Conservation (phyloP, 1,139 yeast genomes). For the Oligophagozyma castellii region DNA sequence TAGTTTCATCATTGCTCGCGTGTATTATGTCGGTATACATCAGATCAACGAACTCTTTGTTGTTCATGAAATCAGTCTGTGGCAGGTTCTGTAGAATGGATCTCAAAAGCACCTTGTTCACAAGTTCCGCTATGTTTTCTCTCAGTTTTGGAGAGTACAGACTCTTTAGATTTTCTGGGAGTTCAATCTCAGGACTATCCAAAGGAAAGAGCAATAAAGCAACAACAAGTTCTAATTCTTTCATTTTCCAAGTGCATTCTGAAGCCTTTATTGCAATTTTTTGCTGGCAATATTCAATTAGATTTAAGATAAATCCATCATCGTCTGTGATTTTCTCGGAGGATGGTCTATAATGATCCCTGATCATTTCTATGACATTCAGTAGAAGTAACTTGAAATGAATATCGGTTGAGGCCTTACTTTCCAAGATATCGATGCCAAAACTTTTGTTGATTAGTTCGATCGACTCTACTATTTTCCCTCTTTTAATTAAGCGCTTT, state of each 20-base stretch:
- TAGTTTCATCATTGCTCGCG: background rate
- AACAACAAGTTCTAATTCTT: constrained; percentile 60
- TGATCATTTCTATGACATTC: constrained; percentile 50
- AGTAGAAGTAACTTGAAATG: constrained; percentile 50
- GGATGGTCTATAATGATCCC: constrained; percentile 30
- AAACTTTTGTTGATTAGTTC: constrained; percentile 15
- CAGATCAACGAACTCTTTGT: constrained; percentile 3
- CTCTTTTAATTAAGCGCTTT: constrained; percentile 16
- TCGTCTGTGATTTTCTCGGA: constrained; percentile 8
- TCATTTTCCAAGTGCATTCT: constrained; percentile 35
- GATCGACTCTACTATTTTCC: constrained; percentile 18
- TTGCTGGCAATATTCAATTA: constrained; percentile 48
- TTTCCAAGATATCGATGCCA: constrained; percentile 8
- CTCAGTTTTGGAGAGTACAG: constrained; percentile 43
- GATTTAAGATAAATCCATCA: constrained; percentile 37
- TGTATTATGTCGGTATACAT: constrained; percentile 1
- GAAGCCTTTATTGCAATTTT: constrained; percentile 47
- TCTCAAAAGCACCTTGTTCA: constrained; percentile 31
- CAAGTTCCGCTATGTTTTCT: constrained; percentile 43
- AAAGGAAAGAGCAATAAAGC: constrained; percentile 43
- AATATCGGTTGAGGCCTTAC: constrained; percentile 19
- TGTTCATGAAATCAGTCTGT: constrained; percentile 4
- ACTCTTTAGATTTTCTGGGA: constrained; percentile 40
- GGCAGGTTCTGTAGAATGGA: constrained; percentile 14
- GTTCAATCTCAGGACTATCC: constrained; percentile 19